phyloP scores from a whole-genome alignment of 441 rosid genomes.

The Populus tomentosa region DNA sequence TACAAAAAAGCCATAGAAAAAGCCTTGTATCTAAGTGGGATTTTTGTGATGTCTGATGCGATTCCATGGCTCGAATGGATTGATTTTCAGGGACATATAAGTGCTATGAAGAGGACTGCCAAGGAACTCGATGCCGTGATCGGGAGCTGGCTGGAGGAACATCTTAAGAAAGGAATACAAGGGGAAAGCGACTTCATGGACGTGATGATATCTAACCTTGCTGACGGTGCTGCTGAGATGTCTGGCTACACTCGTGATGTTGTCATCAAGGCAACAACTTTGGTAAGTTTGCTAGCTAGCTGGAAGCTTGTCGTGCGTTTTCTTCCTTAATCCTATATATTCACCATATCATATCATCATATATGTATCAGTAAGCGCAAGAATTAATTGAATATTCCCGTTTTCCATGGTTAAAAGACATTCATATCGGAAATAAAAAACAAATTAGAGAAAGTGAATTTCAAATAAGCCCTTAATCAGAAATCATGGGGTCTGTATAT shows the following conservation, averaged over 20 bases:
- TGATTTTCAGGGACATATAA: slow-evolving; percentile 37
- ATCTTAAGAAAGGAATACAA: slow-evolving; percentile 15
- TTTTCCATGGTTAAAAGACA: too few relatives aligned
- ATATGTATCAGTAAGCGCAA: too few relatives aligned
- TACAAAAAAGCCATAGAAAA: slow-evolving; percentile 37
- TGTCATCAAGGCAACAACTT: slow-evolving; percentile 50
- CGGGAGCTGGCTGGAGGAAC: slow-evolving; percentile 47
- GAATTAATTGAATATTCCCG: too few relatives aligned
- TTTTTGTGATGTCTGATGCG: slow-evolving; percentile 34
- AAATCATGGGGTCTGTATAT: too few relatives aligned
- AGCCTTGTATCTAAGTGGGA: slow-evolving; percentile 33
- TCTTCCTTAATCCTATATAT: too few relatives aligned
- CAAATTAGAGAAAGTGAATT: too few relatives aligned
- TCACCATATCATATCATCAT: too few relatives aligned
- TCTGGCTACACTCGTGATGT: slow-evolving; percentile 37
- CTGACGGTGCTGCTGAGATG: slow-evolving; percentile 29
- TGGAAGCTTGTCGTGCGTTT: too few relatives aligned
- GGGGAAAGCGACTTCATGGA: slow-evolving; percentile 44
- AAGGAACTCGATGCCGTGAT: slow-evolving; percentile 43
- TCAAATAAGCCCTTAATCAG: too few relatives aligned
- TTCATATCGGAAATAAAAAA: not conserved
- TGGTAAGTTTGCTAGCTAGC: slow-evolving; percentile 30
- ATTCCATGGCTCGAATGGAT: slow-evolving; percentile 56
- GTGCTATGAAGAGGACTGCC: slow-evolving; percentile 39
- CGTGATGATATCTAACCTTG: slow-evolving; percentile 33